Conservation (phyloP, 2,329 filamentous ascomycete genomes). For the Verticillium nubilum region DNA sequence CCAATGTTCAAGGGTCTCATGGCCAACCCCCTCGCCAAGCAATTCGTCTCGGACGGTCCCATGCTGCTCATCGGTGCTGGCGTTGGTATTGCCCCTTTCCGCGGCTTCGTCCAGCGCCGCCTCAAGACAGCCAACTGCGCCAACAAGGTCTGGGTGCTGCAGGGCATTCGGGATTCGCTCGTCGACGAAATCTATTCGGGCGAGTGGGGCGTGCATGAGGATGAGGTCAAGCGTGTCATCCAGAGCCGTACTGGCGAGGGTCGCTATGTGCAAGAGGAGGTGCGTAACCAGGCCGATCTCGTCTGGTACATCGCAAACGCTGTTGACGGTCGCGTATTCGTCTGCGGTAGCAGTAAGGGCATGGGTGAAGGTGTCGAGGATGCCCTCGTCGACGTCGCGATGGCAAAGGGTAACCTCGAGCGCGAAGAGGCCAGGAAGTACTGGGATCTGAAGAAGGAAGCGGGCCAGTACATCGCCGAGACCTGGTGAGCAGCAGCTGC, state of each 20-base stretch:
- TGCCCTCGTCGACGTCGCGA: conserved; percentile 82
- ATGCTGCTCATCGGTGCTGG: conserved; percentile 97
- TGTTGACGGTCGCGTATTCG: conserved; percentile 92
- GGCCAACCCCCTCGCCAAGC: conserved; percentile 88
- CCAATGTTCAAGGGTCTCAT: conserved; percentile 99
- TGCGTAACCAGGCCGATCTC: conserved; percentile 84
- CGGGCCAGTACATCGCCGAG: conserved; percentile 91
- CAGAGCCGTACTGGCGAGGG: conserved; percentile 72
- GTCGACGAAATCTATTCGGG: conserved; percentile 95
- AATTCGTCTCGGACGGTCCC: conserved; percentile 89
- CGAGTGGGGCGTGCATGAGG: conserved; percentile 91
- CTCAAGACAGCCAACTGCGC: conserved; percentile 92
- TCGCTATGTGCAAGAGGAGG: conserved; percentile 94
- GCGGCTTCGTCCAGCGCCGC: conserved; percentile 91
- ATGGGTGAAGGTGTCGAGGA: conserved; percentile 97
- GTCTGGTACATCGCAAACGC: conserved; percentile 98
- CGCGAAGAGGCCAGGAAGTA: conserved; percentile 78
- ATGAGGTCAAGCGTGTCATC: conserved; percentile 77
- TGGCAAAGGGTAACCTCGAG: conserved; percentile 85
- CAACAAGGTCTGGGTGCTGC: conserved; percentile 96
- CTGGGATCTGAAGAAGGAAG: conserved; percentile 87
- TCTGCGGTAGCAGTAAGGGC: conserved; percentile 89
- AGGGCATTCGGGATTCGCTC: conserved; percentile 88
- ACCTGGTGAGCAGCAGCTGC: conserved; percentile 45
- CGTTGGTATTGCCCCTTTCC: conserved; percentile 94